Conservation (phyloP, 768 basidiomycete genomes). For the Lactifluus echinatus region DNA sequence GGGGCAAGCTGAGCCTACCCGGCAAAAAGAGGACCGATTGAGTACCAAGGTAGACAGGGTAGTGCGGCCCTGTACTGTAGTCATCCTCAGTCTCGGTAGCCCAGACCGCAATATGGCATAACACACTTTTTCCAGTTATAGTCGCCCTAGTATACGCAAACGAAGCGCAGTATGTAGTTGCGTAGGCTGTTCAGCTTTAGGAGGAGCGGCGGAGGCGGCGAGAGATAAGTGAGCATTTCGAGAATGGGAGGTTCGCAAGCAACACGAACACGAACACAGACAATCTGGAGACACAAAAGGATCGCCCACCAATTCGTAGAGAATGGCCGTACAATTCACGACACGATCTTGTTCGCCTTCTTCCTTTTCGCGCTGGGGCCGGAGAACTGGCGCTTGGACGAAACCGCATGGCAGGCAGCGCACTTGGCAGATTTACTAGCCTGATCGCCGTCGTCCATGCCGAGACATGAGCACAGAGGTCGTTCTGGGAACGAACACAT, state of each 20-base stretch:
- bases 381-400: slow-evolving; percentile 59
- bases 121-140: slow-evolving; percentile 76
- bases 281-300: not conserved
- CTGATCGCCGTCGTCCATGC: slow-evolving; percentile 36
- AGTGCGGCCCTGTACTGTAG: not conserved
- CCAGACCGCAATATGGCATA: slow-evolving; percentile 65
- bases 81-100: slow-evolving; percentile 47
- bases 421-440: slow-evolving; percentile 49
- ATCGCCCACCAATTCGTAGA: slow-evolving; percentile 74
- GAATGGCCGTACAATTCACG: slow-evolving; percentile 62
- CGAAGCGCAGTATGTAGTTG: slow-evolving; percentile 72
- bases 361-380: slow-evolving; percentile 51
- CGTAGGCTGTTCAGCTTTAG: slow-evolving; percentile 55
- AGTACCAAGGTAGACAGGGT: not conserved
- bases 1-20: no score
- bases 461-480: slow-evolving; percentile 57
- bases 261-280: not conserved
- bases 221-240: slow-evolving; percentile 63
- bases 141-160: slow-evolving; percentile 76
- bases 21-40: not conserved
- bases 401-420: slow-evolving; percentile 68
- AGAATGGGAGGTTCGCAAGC: slow-evolving; percentile 43
- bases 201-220: slow-evolving; percentile 52
- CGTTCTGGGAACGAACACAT: slow-evolving; percentile 93
- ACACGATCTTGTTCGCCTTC: slow-evolving; percentile 78